Conservation (phyloP, 257 asterid genomes). For the Solanum pennellii region DNA sequence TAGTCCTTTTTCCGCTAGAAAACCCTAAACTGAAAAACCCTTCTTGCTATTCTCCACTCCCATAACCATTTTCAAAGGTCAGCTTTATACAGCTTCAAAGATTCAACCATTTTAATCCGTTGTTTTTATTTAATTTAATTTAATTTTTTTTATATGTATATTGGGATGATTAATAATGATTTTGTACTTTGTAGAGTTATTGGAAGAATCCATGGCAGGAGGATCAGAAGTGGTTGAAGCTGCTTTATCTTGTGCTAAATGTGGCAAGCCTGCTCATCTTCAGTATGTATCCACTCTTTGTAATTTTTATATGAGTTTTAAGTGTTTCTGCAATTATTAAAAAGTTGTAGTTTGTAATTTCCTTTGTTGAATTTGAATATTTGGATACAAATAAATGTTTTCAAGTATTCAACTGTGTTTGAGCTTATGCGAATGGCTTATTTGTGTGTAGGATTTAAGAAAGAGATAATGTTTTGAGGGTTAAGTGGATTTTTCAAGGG, state of each 20-base stretch:
- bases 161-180: neutral
- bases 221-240: slow-evolving; percentile 53
- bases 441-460: neutral
- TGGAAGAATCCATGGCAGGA: slow-evolving; percentile 33
- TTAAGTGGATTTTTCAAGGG: neutral
- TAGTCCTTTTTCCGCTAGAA: neutral
- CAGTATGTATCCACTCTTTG: slow-evolving; percentile 41
- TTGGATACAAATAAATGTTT: neutral
- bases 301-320: neutral
- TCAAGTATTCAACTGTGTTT: neutral
- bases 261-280: slow-evolving; percentile 80
- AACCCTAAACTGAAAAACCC: neutral
- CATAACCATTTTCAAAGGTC: neutral
- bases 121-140: neutral
- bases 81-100: neutral
- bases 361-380: neutral
- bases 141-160: neutral
- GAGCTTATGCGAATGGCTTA: neutral
- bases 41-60: neutral
- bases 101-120: neutral
- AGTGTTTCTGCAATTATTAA: neutral
- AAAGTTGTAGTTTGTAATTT: neutral
- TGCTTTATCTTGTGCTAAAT: slow-evolving; percentile 55
- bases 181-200: neutral
- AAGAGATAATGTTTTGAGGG: neutral